Evolutionary conservation across 208 protist genomes (phyloP), one percentile per base, ranked within the genome.

Genomic region (Wallacemonas sp.): DNA sequence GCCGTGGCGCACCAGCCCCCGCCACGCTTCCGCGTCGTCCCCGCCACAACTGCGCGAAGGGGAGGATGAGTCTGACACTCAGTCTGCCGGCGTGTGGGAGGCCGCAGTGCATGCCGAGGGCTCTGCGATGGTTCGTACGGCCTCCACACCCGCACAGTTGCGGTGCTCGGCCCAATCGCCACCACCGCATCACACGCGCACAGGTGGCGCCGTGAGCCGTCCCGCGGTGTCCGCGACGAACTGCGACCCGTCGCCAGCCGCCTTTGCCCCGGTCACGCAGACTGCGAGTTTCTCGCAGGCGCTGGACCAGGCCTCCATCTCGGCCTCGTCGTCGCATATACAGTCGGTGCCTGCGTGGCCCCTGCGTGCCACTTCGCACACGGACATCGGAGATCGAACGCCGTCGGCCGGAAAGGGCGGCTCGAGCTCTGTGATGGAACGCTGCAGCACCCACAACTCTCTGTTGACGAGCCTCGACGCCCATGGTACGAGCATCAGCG

Each of bases 291-390:
- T 8, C 0, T 57, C 50, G 10, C 50, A 39, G 30, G 29, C 22
- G 0, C 50, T 10, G 3, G 50, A 57, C 13, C 12, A 26, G 10
- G 50, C 50, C 24, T 57, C 50, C 30, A 57, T n/a, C n/a, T n/a
- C n/a, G n/a, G n/a, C 50, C 12, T 57, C 50, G 9, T 57, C 50
- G 12, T 57, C 50, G 50, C 50, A 57, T 26, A 37, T 19, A 4
- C n/a, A 34, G 13, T 9, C 29, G 5, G 10, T 32, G 8, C 50
- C 9, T 3, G 50, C 30, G 13, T 57, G 50, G 50, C 30, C 30
- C 6, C 32, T 57, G 0, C 38, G 30, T 8, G 33, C 50, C 8
- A 32, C 15, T 4, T 9, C 50, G 12, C 50, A 19, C 10, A 15
- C 17, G 1, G 50, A 57, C 4, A n/a, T n/a, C n/a, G n/a, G n/a